A percentile compares a stretch with the other conserved stretches of the same genome.
phyloP scores from a whole-genome alignment of 208 protist genomes.

The Tritrichomonas foetus region DNA sequence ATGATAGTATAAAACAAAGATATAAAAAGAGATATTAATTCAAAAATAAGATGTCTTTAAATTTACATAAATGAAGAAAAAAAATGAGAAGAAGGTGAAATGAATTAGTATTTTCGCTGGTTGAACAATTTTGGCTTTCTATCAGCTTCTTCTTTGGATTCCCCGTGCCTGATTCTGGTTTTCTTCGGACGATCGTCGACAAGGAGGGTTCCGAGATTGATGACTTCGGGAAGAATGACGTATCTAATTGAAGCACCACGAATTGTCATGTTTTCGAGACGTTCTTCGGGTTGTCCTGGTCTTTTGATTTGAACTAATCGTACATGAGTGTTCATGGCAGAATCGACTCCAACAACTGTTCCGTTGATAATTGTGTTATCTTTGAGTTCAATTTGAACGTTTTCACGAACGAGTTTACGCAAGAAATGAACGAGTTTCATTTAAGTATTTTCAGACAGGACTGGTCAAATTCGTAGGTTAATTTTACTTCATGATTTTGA shows the following conservation, averaged over 20 bases:
- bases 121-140: background rate
- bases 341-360: constrained; percentile 40
- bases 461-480: too few relatives aligned
- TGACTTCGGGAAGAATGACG: constrained; percentile 22
- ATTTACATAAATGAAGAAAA: too few relatives aligned
- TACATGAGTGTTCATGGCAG: constrained; percentile 41
- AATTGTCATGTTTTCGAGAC: constrained; percentile 34
- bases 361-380: constrained; percentile 36
- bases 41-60: too few relatives aligned
- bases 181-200: constrained; percentile 41
- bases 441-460: too few relatives aligned
- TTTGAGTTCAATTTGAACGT: constrained; percentile 28
- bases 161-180: background rate
- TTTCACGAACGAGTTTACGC: background rate
- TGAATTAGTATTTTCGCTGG: background rate
- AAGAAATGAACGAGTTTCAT: constrained; percentile 39
- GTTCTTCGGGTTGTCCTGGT: background rate
- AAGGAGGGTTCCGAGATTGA: constrained; percentile 20
- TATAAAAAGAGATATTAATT: too few relatives aligned
- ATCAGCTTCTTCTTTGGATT: constrained; percentile 12
- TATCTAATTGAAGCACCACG: constrained; percentile 24
- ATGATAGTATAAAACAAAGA: too few relatives aligned
- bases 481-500: too few relatives aligned
- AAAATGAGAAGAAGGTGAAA: background rate
- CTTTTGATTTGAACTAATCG: background rate